Evolutionary conservation across 2,329 filamentous ascomycete species (phyloP), one percentile per base, ranked within the genome.

Genomic region (Juglanconis oblonga): DNA sequence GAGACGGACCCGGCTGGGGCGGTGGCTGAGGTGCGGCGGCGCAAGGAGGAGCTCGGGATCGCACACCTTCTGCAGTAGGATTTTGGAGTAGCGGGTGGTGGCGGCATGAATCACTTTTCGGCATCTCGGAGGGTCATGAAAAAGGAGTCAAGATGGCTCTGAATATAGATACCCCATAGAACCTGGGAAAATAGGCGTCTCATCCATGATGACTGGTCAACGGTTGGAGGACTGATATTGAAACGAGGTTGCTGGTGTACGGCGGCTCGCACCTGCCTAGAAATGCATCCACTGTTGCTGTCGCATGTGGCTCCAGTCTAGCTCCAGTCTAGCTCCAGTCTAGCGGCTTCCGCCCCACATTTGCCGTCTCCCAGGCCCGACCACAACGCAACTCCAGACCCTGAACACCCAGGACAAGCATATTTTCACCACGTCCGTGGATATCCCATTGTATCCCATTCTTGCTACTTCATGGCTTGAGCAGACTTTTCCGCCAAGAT

Each of bases 1-100:
- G 79, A 77, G 59, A 84, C 81, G 3, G 88, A 93, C 63, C 73
- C 79, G 6, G 68, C 76, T 6, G 82, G 78, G 3, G 87, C 82
- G 1, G 75, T 92, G 56, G 81, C 87, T 51, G 84, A 87, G 68
- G 81, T 91, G 31, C 72, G 74, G 51, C 72, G 68, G 57, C 78
- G 75, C 63, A 79, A 75, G 62, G 71, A 76, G 31, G 84, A 89
- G 68, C 68, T 90, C 57, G 79, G 76, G 0, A 81, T 82, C 24
- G 42, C 50, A 24, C 45, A 50, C 7, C 36, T 50, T 11, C 13
- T 57, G 29, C 31, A 47, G 14, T 55, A 24, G 48, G 13, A 38
- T 4, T 47, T 47, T 17, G n/a, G 17, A 47, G 44, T 7, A 47
- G 4, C 17, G 29, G 10, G 7, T 3, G 17, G 9, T 47, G 44